phyloP scores from a whole-genome alignment of 495 filamentous ascomycete species.

The Aspergillus carlsbadensis region DNA sequence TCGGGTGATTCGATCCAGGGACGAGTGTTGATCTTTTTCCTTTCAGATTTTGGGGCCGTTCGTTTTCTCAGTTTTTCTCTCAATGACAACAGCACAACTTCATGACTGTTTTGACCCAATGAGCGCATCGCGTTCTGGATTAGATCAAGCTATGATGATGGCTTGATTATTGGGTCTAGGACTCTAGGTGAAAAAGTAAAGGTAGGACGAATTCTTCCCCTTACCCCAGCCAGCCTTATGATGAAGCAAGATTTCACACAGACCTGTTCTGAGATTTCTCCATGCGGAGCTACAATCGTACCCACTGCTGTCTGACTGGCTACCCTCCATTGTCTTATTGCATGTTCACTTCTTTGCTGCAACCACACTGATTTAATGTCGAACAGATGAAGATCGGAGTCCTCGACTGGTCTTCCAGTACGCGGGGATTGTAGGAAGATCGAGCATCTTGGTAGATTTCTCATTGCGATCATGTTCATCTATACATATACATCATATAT shows the following conservation, averaged over 20 bases:
- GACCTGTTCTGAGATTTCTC: constrained; percentile 53
- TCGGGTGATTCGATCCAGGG: too few species aligned
- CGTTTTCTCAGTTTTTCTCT: constrained; percentile 9
- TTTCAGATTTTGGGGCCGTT: not conserved
- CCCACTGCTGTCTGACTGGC: constrained; percentile 53
- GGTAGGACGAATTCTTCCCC: constrained; percentile 6
- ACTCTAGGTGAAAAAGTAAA: constrained; percentile 1
- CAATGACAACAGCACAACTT: too few species aligned
- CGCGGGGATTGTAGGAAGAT: too few species aligned
- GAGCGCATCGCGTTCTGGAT: not conserved
- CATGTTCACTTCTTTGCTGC: not conserved
- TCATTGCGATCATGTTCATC: too few species aligned
- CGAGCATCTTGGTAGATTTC: not conserved
- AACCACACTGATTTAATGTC: not conserved
- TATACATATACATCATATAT: not conserved
- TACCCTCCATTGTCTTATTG: not conserved
- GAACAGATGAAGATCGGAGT: too few species aligned
- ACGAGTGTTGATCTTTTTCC: constrained; percentile 3
- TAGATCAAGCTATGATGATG: not conserved
- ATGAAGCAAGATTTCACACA: constrained; percentile 57
- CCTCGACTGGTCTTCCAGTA: too few species aligned
- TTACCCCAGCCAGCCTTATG: constrained; percentile 31
- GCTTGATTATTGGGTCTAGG: not conserved
- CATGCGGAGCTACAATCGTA: constrained; percentile 47
- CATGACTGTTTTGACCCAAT: too few species aligned